Evolutionary conservation across 257 asterid species (phyloP).

Genomic region (Solanum medicagineum): DNA sequence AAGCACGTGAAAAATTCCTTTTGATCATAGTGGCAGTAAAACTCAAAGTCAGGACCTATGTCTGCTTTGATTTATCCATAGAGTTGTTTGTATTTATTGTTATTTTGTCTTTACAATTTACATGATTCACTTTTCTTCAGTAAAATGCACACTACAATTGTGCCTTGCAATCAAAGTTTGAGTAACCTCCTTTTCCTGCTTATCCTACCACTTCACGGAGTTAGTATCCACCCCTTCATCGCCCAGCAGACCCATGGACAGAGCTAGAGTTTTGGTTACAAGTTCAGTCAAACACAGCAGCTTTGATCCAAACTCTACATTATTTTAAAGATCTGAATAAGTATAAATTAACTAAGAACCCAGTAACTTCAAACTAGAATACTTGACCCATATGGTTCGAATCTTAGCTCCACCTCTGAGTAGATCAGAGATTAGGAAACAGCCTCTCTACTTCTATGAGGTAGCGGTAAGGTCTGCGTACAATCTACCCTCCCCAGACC

Average conservation of each 20-base stretch:
- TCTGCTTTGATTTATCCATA: background rate
- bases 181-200: background rate
- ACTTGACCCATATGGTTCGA: background rate
- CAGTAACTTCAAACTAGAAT: background rate
- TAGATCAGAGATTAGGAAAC: background rate
- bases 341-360: background rate
- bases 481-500: too few species aligned
- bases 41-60: background rate
- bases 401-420: background rate
- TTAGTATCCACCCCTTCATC: background rate
- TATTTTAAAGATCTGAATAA: background rate
- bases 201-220: background rate
- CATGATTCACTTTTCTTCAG: background rate
- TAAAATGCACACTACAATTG: background rate
- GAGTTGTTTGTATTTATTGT: background rate
- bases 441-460: too few species aligned
- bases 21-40: background rate
- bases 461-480: too few species aligned
- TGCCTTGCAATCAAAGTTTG: background rate
- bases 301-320: background rate
- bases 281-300: background rate
- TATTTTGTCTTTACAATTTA: background rate
- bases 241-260: background rate
- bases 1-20: background rate
- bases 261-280: background rate